Percentiles rank a stretch among this genome's conserved stretches.
Conservation (phyloP, 176 grass and related monocot species). For the Stipa capillata region DNA sequence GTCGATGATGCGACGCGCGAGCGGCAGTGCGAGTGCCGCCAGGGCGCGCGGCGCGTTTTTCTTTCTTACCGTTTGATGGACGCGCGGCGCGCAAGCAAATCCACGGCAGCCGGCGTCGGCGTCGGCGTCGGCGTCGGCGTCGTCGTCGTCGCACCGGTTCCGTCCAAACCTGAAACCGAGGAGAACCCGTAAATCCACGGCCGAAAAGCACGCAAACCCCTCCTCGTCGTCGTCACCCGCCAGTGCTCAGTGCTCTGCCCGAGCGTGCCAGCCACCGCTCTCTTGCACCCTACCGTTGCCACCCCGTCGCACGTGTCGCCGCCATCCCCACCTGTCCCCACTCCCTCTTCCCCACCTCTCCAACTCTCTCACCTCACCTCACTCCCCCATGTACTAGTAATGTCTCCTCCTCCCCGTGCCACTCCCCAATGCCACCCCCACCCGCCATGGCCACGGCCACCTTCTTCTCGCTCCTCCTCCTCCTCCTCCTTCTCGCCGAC, state of each 20-base stretch:
- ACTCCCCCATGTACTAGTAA: neutral
- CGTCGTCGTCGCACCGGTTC: neutral
- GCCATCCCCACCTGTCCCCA: neutral
- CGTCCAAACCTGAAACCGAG: neutral
- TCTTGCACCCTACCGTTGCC: constrained; percentile 26
- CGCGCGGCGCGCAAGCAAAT: too few relatives aligned
- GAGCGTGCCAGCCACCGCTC: neutral
- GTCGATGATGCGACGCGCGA: too few relatives aligned
- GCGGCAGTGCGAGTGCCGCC: too few relatives aligned
- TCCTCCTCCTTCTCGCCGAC: neutral
- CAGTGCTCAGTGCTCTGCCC: neutral
- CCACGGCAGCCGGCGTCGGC: too few relatives aligned
- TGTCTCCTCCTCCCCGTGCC: neutral
- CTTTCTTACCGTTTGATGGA: too few relatives aligned
- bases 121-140: constrained; percentile 6
- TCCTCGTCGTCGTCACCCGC: neutral
- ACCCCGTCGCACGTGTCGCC: constrained; percentile 15
- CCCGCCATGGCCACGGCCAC: neutral
- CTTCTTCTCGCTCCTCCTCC: too few relatives aligned
- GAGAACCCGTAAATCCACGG: neutral
- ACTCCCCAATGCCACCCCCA: neutral
- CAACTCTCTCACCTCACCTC: neutral
- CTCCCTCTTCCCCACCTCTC: neutral
- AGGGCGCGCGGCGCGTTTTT: too few relatives aligned
- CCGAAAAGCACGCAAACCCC: neutral